phyloP scores from a whole-genome alignment of 306 rosid species.

The Prosopis cineraria region DNA sequence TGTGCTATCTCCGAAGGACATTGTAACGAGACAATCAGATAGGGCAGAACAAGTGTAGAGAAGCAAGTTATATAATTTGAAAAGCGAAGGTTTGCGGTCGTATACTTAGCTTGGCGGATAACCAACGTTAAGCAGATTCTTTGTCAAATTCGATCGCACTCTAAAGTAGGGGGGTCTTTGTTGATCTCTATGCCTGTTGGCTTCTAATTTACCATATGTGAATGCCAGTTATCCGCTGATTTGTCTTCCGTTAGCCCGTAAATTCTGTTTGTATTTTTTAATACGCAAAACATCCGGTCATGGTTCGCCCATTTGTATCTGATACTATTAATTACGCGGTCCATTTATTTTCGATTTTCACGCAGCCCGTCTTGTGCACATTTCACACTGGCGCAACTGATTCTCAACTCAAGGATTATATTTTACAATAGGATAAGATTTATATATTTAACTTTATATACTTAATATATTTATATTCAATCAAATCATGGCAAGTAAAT shows the following conservation, averaged over 20 bases:
- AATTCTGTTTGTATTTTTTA: neutral
- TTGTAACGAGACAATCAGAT: conserved; percentile 4
- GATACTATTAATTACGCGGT: neutral
- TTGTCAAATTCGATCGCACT: conserved; percentile 10
- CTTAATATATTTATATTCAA: too few species aligned
- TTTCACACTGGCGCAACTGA: neutral
- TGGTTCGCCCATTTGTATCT: neutral
- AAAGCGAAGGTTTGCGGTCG: neutral
- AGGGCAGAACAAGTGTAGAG: neutral
- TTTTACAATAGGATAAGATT: too few species aligned
- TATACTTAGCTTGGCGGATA: neutral
- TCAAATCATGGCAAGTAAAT: too few species aligned
- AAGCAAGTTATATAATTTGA: neutral
- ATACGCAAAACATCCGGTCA: neutral
- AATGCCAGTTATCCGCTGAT: neutral
- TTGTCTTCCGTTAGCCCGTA: neutral
- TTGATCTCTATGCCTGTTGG: neutral
- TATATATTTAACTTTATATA: too few species aligned
- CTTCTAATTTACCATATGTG: neutral
- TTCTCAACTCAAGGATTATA: neutral
- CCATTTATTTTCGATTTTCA: neutral
- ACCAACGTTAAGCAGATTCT: conserved; percentile 7
- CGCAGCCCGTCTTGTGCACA: neutral
- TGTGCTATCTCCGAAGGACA: conserved; percentile 11
- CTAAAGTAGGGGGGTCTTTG: neutral